A percentile compares a stretch with the other conserved stretches of the same genome.
Evolutionary conservation across 2,329 filamentous ascomycete genomes (phyloP).

Genomic region (Thielaviopsis populi): DNA sequence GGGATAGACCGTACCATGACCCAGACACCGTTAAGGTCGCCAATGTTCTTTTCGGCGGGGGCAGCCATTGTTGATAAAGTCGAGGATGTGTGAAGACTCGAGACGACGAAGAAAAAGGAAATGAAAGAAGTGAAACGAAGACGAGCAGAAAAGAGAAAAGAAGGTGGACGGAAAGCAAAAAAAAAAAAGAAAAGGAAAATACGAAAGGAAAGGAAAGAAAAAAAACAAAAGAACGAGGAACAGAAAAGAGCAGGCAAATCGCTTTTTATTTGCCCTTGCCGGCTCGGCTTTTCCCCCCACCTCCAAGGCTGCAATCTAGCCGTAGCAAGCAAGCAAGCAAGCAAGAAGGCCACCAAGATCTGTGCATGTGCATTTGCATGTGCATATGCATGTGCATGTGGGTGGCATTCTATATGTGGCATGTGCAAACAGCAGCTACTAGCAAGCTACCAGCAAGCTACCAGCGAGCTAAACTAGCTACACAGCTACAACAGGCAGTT

Average conservation of each 20-base stretch:
- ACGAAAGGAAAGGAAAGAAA: background rate
- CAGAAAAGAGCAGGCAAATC: background rate
- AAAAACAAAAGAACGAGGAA: background rate
- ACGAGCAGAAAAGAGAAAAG: background rate
- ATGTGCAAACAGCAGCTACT: background rate
- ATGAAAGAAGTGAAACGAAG: background rate
- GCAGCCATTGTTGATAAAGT: constrained; percentile 46
- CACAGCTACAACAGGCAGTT: too few relatives aligned
- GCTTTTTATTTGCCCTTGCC: background rate
- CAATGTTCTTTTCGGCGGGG: constrained; percentile 49
- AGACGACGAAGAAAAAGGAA: constrained; percentile 4
- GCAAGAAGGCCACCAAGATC: background rate
- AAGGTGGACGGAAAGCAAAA: background rate
- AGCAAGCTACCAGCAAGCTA: too few relatives aligned
- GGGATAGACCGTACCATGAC: constrained; percentile 40
- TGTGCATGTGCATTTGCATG: background rate
- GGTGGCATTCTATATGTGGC: background rate
- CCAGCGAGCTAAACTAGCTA: too few relatives aligned
- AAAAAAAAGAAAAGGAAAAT: background rate
- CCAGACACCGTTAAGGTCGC: constrained; percentile 55
- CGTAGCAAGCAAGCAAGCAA: background rate
- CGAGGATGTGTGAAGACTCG: constrained; percentile 4
- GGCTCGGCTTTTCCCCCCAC: background rate
- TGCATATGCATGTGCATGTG: background rate
- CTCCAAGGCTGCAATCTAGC: background rate